Base-by-base conservation (phyloP, 2,329 filamentous ascomycete species). In the Drechmeria coniospora region DNA sequence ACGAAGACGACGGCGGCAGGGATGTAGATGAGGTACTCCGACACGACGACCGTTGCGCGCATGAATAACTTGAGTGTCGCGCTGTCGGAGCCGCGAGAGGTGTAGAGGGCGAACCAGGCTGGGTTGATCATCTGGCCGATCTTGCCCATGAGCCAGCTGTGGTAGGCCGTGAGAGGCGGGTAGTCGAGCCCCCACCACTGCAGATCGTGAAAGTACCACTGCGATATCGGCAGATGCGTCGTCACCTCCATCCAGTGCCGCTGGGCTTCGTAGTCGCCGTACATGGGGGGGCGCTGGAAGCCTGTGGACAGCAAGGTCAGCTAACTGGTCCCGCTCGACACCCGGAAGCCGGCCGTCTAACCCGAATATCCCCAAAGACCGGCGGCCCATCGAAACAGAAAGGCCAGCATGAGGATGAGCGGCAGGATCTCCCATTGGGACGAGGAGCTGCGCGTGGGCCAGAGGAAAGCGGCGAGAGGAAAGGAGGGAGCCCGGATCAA, bases 231-330 rank as follows among this genome's bases (percentile, higher is more conserved):
- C 2, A 98, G 63, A 33, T 93, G 73, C 7, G 73, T 80, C 2
- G 90, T 94, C 38, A 98, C 64, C 48, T 98, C 90, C 86, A 98
- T 93, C 90, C 90, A 98, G 54, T 98, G 90, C 42, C 90, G 65
- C 53, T 98, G 90, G 4, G 92, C 90, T 59, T 98, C 90, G 56
- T 93, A 98, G 54, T 98, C 90, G 39, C 90, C 90, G 47, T 86
- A 80, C 74, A 94, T 84, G 5, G 90, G 90, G 20, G 86, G 86
- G 34, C 70, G 72, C 33, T 77, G 62, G 45, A 77, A 80, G 31
- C 87, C 80, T 31, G 16, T 3, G 11, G n/a, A 4, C 19, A 6
- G 6, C 13, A 2, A 8, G 29, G 11, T 8, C 21, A 21, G 23
- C 17, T 17, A 29, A 21, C 23, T 8, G 15, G 8, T 23, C 13